A percentile compares a stretch with the other conserved stretches of the same genome.
phyloP scores from a whole-genome alignment of 2,329 filamentous ascomycete species.

The Botrytis pseudocinerea region DNA sequence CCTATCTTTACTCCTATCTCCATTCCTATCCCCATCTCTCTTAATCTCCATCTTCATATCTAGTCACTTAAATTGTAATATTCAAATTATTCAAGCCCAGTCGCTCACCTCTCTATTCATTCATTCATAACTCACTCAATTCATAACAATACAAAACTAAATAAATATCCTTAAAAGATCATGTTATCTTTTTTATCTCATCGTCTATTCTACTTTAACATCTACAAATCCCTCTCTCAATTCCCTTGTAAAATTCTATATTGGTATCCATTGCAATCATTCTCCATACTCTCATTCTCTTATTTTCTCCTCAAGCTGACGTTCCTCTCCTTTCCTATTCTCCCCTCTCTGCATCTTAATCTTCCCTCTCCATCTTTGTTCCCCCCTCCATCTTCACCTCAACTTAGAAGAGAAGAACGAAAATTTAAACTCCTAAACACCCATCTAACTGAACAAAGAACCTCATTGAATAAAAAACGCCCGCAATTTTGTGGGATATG shows the following conservation, averaged over 20 bases:
- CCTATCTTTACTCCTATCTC: no score
- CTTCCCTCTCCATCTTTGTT: no score
- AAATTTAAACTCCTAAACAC: conserved; percentile 2
- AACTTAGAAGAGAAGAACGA: not conserved
- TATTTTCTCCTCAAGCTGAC: not conserved
- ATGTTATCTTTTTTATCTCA: not conserved
- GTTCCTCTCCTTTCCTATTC: not conserved
- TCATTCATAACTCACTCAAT: not conserved
- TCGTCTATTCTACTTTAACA: not conserved
- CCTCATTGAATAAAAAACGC: not conserved
- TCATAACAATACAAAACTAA: not conserved
- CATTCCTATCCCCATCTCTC: no score
- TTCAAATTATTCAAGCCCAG: not conserved
- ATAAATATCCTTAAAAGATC: not conserved
- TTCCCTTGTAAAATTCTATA: not conserved
- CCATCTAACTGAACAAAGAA: not conserved
- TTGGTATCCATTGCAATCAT: not conserved
- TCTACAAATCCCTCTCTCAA: not conserved
- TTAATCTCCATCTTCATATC: not conserved
- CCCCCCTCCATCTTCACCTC: not conserved
- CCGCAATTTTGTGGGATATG: not conserved
- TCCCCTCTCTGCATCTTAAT: not conserved
- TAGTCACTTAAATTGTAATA: not conserved
- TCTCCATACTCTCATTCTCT: not conserved
- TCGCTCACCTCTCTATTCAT: not conserved